These are phyloP conservation scores for Pisolithus albus DNA, from an alignment of 768 basidiomycete genomes.

Conservation along the genomic window DNA sequence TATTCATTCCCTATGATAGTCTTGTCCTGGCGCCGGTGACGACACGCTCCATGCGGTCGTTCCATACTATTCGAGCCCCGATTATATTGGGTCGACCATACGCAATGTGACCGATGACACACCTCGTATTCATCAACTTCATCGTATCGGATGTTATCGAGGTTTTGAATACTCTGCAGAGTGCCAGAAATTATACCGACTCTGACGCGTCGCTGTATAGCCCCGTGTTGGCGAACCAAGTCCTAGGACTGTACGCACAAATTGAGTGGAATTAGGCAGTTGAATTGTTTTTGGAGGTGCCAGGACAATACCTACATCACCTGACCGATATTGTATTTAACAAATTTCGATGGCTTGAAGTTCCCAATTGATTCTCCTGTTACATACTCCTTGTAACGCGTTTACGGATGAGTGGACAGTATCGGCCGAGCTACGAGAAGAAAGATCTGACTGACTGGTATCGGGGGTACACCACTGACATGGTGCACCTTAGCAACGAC, in stretches of 20 bases:
- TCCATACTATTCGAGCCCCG: conserved; percentile 46
- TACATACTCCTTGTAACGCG: too few relatives aligned
- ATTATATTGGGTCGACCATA: conserved; percentile 51
- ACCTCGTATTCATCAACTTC: conserved; percentile 69
- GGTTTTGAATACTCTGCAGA: conserved; percentile 53
- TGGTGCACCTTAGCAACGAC: too few relatives aligned
- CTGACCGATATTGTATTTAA: too few relatives aligned
- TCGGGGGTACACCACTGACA: too few relatives aligned
- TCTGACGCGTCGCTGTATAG: conserved; percentile 53
- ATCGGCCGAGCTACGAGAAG: too few relatives aligned
- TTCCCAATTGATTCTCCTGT: too few relatives aligned
- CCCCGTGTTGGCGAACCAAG: conserved; percentile 31
- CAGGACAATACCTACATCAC: too few relatives aligned
- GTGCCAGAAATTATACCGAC: conserved; percentile 38
- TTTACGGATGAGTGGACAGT: too few relatives aligned
- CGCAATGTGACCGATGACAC: conserved; percentile 45
- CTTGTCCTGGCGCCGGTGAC: conserved; percentile 71
- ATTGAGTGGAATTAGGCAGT: not conserved
- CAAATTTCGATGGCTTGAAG: too few relatives aligned
- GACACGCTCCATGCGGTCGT: conserved; percentile 61
- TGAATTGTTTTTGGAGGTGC: too few relatives aligned
- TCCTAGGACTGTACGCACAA: not conserved
- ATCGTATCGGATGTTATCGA: conserved; percentile 45
- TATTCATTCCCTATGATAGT: conserved; percentile 26
- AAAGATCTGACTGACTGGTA: too few relatives aligned